Percentiles rank a stretch among this genome's conserved stretches.
Conservation (phyloP, 164 flowering plant genomes). For the Akebia trifoliata region DNA sequence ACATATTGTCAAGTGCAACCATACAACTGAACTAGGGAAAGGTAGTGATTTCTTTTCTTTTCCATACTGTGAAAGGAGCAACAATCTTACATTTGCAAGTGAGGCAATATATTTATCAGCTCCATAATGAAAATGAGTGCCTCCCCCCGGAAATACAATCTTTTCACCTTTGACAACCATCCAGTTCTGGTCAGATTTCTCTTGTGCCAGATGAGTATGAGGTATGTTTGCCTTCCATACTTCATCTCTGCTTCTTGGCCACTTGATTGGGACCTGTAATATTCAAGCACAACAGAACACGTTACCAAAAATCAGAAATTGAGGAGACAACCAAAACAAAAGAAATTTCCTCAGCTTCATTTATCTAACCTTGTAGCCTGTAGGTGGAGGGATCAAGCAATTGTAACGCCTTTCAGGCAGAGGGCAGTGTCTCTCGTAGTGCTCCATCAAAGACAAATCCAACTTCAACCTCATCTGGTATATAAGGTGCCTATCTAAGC, state of each 20-base stretch:
- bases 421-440: slow-evolving; percentile 90
- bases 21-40: background rate
- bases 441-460: slow-evolving; percentile 85
- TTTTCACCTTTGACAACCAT: slow-evolving; percentile 91
- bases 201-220: slow-evolving; percentile 88
- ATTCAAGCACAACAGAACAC: slow-evolving; percentile 7
- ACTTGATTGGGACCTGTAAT: slow-evolving; percentile 73
- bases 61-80: background rate
- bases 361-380: slow-evolving; percentile 69
- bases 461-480: slow-evolving; percentile 79
- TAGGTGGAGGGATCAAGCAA: slow-evolving; percentile 89
- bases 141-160: slow-evolving; percentile 86
- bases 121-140: slow-evolving; percentile 91
- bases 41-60: background rate
- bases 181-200: slow-evolving; percentile 95
- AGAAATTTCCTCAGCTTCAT: background rate
- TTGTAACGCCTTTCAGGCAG: slow-evolving; percentile 73
- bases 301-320: background rate
- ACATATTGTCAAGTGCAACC: background rate
- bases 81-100: slow-evolving; percentile 66
- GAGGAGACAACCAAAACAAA: background rate
- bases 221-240: slow-evolving; percentile 94
- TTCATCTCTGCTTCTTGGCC: slow-evolving; percentile 94
- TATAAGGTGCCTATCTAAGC: slow-evolving; percentile 76
- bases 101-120: slow-evolving; percentile 78